A percentile compares a stretch with the other conserved stretches of the same genome.
These are phyloP conservation scores for Arachis monticola DNA, from an alignment of 331 rosid species.

Conservation along the genomic window DNA sequence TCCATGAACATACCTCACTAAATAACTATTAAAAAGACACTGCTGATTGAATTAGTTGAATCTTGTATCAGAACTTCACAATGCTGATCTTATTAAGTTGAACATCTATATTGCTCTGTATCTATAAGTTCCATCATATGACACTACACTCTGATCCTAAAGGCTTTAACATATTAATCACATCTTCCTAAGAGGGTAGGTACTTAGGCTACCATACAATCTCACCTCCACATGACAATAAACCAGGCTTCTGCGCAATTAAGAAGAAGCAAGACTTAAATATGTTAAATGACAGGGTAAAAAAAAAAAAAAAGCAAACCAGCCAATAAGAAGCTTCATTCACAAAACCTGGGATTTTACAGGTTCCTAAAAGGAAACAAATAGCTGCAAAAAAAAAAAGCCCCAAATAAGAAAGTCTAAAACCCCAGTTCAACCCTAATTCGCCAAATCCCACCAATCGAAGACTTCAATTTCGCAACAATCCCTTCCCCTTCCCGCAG, in stretches of 20 bases:
- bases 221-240: neutral
- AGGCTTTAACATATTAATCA: slow-evolving; percentile 1
- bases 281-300: neutral
- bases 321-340: neutral
- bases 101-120: neutral
- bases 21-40: neutral
- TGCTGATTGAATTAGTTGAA: neutral
- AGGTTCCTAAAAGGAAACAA: neutral
- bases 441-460: neutral
- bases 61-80: slow-evolving; percentile 9
- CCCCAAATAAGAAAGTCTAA: slow-evolving; percentile 8
- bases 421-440: slow-evolving; percentile 32
- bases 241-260: neutral
- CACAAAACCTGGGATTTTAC: neutral
- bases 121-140: neutral
- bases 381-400: neutral
- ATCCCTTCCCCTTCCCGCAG: neutral
- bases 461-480: slow-evolving; percentile 19
- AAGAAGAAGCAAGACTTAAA: neutral
- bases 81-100: slow-evolving; percentile 8
- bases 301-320: neutral
- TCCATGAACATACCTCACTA: neutral
- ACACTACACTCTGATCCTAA: neutral
- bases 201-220: slow-evolving; percentile 1
- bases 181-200: neutral